Base-by-base conservation (phyloP, 805 yeast genomes). In the Cyberlindnera mycetangii region DNA sequence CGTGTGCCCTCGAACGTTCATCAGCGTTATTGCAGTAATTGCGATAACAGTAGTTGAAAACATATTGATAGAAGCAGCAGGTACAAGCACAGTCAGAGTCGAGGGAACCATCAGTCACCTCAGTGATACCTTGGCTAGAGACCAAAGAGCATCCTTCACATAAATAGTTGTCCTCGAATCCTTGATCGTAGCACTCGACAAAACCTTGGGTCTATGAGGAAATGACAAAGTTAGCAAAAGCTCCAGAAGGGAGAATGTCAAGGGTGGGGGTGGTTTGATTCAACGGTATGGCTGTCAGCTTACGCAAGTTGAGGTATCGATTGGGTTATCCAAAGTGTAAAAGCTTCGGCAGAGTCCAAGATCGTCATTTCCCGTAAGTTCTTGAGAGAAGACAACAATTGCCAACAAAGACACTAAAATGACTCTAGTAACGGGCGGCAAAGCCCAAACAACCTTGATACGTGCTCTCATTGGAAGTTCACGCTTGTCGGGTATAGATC, bases 61-160 rank as follows among this genome's bases (percentile, higher is more conserved):
- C 27, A 22, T 54, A 56, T 39, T 55, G 57, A 33, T 35, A 48
- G 54, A 56, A 54, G 25, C 58, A 55, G 32, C 61, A 58, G 2
- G 61, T 48, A 32, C 60, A 55, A 7, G 50, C 42, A 37, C 62
- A 58, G n/a, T 55, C 59, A 11, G 47, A 5, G 18, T 54, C 58
- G 3, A 44, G 32, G 9, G 39, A 40, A 2, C 31, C 39, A 32
- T 33, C 42, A 36, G 16, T 15, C 9, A 32, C 17, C 16, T 36
- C 43, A 18, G 3, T 15, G 4, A 2, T 20, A 5, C 17, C 43
- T 8, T 25, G 42, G 11, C 11, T 9, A 21, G 50, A 44, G 2
- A 53, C 55, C 33, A 49, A 46, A 1, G 59, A 54, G 32, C 61
- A 56, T 3, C 62, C 62, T 37, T 58, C 62, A 40, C 61, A 56